Evolutionary conservation across 2,329 filamentous ascomycete species (phyloP).

Genomic region (Graphiopsis chlorocephala): DNA sequence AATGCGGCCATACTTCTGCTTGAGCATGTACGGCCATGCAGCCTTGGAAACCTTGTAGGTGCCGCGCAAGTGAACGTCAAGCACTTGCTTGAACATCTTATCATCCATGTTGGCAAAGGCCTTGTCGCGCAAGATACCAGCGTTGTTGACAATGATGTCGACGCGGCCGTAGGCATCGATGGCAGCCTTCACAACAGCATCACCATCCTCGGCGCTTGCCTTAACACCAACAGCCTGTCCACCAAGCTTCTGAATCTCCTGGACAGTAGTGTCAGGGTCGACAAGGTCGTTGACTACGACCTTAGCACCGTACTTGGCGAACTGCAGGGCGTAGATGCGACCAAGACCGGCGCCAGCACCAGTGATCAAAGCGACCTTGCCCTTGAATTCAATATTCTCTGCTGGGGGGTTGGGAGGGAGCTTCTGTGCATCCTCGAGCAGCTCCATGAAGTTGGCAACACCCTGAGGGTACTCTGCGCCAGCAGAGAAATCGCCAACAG

Average conservation of each 20-base stretch:
- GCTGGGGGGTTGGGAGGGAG: constrained; percentile 69
- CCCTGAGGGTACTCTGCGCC: constrained; percentile 75
- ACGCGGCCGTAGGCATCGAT: constrained; percentile 92
- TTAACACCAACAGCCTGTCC: constrained; percentile 91
- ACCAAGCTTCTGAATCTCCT: constrained; percentile 86
- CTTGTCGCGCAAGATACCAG: constrained; percentile 96
- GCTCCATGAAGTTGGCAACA: constrained; percentile 79
- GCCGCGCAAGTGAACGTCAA: constrained; percentile 88
- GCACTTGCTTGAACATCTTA: constrained; percentile 83
- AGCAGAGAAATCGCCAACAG: constrained; percentile 80
- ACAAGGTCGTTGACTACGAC: constrained; percentile 95
- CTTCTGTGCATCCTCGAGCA: constrained; percentile 81
- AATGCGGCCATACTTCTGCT: constrained; percentile 97
- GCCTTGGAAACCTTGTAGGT: constrained; percentile 98
- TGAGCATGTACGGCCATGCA: constrained; percentile 94
- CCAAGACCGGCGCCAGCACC: constrained; percentile 89
- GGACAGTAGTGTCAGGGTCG: constrained; percentile 84
- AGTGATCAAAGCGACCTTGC: constrained; percentile 81
- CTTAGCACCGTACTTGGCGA: constrained; percentile 77
- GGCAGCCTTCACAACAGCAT: constrained; percentile 84
- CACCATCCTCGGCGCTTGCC: constrained; percentile 89
- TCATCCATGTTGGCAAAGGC: constrained; percentile 98
- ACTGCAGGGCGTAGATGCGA: constrained; percentile 82
- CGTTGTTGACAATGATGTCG: constrained; percentile 96
- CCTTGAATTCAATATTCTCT: constrained; percentile 75